Base-by-base conservation (phyloP, 1,284 basidiomycete genomes). In the Ustilago crameri region DNA sequence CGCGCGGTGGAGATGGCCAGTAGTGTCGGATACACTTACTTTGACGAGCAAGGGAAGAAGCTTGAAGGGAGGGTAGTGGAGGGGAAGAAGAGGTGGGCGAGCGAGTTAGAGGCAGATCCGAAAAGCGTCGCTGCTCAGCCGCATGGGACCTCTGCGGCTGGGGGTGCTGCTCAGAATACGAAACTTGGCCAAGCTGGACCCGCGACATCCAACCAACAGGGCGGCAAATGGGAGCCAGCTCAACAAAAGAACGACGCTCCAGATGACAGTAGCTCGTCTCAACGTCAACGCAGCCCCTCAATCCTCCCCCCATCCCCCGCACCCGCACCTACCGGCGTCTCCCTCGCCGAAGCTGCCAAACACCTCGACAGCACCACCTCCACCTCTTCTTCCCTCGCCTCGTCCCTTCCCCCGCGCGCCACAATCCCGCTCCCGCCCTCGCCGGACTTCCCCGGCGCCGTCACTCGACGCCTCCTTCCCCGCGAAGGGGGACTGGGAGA, bases 1-100 rank as follows among this genome's bases (percentile, higher is more conserved):
- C 85, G 88, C 0, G 88, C 88, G 0, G 85, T 89, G 35, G 69
- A 83, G 37, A 83, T 89, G 27, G 88, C 87, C 0, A 66, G 81
- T 35, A 80, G 84, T 17, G 73, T 86, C n/a, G 59, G 40, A 18
- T 87, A 86, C 72, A 43, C 38, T 3, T 81, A 78, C 26, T 42
- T 61, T 3, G 73, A 78, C 32, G 50, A 52, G 12, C 22, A 48
- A 20, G 70, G 64, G 1, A 37, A 20, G 15, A 50, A 59, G 35
- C 55, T 71, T 10, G 23, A 42, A 12, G 49, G 41, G 0, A 32
- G 35, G 40, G 43, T 57, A 18, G 51, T 55, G 14, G 34, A 34
- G n/a, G 22, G 1, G 14, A 52, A n/a, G 57, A 10, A 43, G 41
- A 56, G 68, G 24, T 61, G 23, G 14, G 61, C 68, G 17, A 71